Percentiles rank a stretch among this genome's conserved stretches.
Conservation (phyloP, 148 eudicot genomes). For the Talinum fruticosum region DNA sequence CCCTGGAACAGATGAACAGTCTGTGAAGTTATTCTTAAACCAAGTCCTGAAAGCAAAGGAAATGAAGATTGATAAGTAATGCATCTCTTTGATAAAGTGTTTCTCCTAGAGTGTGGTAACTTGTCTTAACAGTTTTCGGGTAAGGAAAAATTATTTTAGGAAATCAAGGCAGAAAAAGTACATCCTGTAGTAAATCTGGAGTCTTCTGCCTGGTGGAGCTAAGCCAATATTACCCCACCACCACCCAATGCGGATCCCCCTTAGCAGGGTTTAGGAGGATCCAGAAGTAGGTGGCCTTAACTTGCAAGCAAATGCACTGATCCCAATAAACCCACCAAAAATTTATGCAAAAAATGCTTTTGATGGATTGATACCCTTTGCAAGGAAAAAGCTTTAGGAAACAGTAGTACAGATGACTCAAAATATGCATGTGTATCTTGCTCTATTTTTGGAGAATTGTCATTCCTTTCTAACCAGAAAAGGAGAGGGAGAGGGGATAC, state of each 20-base stretch:
- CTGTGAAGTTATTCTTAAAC: conserved; percentile 65
- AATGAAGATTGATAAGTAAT: conserved; percentile 92
- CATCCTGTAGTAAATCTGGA: not conserved
- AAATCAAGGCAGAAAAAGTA: too few relatives aligned
- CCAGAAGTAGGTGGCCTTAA: too few relatives aligned
- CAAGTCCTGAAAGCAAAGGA: conserved; percentile 70
- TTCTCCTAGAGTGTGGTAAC: not conserved
- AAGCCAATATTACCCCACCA: too few relatives aligned
- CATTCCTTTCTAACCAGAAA: conserved; percentile 4
- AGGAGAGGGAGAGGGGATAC: not conserved
- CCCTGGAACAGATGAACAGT: conserved; percentile 69
- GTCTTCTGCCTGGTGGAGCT: not conserved
- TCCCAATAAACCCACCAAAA: too few relatives aligned
- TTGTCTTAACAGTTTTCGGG: not conserved
- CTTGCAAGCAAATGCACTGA: too few relatives aligned
- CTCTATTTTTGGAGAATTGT: not conserved
- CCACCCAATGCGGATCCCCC: too few relatives aligned
- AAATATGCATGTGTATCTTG: not conserved
- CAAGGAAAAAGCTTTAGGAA: too few relatives aligned
- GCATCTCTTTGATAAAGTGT: conserved; percentile 7
- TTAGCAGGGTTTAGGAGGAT: too few relatives aligned
- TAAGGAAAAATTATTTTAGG: not conserved
- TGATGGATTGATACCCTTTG: too few relatives aligned
- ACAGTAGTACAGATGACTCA: not conserved
- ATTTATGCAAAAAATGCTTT: too few relatives aligned